phyloP scores from a whole-genome alignment of 495 filamentous ascomycete species.

The Elasticomyces elasticus region DNA sequence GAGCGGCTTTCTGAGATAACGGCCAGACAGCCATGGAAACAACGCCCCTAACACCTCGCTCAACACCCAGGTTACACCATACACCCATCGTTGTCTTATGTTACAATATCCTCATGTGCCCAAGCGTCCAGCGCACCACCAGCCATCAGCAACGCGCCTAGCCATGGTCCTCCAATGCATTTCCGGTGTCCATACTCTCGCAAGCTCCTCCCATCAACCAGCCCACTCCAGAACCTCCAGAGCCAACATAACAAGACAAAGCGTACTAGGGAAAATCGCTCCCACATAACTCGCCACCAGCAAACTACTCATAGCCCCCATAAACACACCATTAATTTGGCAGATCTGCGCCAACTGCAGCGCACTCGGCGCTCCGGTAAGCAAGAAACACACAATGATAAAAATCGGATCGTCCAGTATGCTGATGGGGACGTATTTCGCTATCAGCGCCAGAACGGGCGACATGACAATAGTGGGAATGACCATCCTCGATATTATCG shows the following conservation, averaged over 20 bases:
- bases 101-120: no score
- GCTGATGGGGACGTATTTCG: conserved; percentile 86
- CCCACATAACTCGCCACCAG: conserved; percentile 97
- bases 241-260: conserved; percentile 81
- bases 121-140: no score
- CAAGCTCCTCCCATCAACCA: no score
- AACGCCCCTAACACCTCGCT: no score
- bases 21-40: no score
- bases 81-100: no score
- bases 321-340: conserved; percentile 94
- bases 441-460: conserved; percentile 78
- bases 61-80: no score
- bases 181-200: no score
- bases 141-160: no score
- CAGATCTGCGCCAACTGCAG: conserved; percentile 96
- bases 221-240: conserved; percentile 90
- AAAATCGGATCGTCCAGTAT: conserved; percentile 98
- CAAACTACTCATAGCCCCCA: conserved; percentile 83
- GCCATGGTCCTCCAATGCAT: no score
- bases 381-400: conserved; percentile 90
- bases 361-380: conserved; percentile 88
- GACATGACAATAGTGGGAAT: conserved; percentile 88
- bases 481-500: conserved; percentile 80
- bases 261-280: conserved; percentile 90
- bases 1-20: no score